A percentile compares a stretch with the other conserved stretches of the same genome.
Conservation (phyloP, 441 rosid genomes). For the Brassica hybrid region DNA sequence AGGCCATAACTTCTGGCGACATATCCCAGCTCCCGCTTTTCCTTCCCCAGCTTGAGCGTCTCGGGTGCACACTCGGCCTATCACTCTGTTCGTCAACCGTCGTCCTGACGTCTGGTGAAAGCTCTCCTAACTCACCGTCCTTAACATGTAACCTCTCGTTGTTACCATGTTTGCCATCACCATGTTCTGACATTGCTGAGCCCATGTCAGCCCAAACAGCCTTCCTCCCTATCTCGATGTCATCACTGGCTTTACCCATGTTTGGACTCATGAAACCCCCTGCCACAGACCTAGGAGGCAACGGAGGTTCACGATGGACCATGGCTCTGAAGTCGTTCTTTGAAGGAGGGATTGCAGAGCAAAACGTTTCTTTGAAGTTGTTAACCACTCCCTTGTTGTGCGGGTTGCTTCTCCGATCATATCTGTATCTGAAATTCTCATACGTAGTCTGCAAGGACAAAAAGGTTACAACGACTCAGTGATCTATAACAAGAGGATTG, state of each 20-base stretch:
- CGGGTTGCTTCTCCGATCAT: slow-evolving; percentile 63
- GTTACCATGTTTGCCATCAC: slow-evolving; percentile 61
- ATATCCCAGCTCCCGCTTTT: slow-evolving; percentile 99
- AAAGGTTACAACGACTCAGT: not conserved
- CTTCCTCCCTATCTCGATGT: slow-evolving; percentile 89
- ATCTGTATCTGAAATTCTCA: slow-evolving; percentile 69
- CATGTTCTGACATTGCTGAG: slow-evolving; percentile 56
- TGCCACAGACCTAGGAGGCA: slow-evolving; percentile 58
- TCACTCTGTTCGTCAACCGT: slow-evolving; percentile 70
- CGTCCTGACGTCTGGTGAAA: slow-evolving; percentile 73
- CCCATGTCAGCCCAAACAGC: slow-evolving; percentile 82
- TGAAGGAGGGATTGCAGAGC: slow-evolving; percentile 43
- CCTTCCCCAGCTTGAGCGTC: slow-evolving; percentile 97
- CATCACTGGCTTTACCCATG: slow-evolving; percentile 83
- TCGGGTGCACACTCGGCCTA: slow-evolving; percentile 68
- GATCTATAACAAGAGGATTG: not conserved
- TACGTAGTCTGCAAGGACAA: slow-evolving; percentile 58
- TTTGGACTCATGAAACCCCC: slow-evolving; percentile 87
- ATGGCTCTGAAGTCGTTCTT: slow-evolving; percentile 50
- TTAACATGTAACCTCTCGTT: slow-evolving; percentile 67
- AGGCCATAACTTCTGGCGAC: slow-evolving; percentile 91
- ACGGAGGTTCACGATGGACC: slow-evolving; percentile 58
- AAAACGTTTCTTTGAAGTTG: slow-evolving; percentile 60
- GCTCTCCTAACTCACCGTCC: slow-evolving; percentile 74
- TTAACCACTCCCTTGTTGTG: slow-evolving; percentile 60